Evolutionary conservation across 1,284 basidiomycete species (phyloP).

Genomic region (Phellopilus nigrolimitatus): DNA sequence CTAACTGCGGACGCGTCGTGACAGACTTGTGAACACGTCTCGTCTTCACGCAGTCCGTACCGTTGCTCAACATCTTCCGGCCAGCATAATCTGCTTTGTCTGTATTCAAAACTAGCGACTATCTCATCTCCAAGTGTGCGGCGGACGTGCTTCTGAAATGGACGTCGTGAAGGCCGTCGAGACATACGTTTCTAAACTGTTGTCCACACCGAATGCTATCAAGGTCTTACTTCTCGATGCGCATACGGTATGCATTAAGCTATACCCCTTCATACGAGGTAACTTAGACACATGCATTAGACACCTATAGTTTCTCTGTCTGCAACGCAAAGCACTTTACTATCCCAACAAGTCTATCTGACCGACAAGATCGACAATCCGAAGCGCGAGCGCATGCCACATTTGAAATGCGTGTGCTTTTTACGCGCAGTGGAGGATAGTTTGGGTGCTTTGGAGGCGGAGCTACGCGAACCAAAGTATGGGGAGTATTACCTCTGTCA

Average conservation of each 20-base stretch:
- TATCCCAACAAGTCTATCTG: constrained; percentile 97
- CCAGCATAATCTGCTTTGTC: no score
- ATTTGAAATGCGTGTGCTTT: constrained; percentile 97
- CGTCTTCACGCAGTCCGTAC: background rate
- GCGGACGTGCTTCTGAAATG: constrained; percentile 46
- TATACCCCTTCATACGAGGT: background rate
- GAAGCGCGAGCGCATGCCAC: constrained; percentile 84
- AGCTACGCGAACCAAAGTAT: constrained; percentile 88
- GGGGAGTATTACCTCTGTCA: constrained; percentile 97
- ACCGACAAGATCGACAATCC: constrained; percentile 96
- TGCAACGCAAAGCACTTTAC: constrained; percentile 88
- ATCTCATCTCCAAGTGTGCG: background rate
- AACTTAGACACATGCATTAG: constrained; percentile 37
- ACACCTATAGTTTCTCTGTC: constrained; percentile 97
- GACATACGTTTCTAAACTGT: constrained; percentile 89
- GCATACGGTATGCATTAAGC: constrained; percentile 70
- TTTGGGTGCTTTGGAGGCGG: constrained; percentile 76
- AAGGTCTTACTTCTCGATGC: constrained; percentile 96
- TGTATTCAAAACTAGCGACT: no score
- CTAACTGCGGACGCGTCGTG: background rate
- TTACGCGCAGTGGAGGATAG: constrained; percentile 79
- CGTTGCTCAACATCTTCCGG: background rate
- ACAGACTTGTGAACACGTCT: background rate
- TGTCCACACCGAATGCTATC: constrained; percentile 85
- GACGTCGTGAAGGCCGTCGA: constrained; percentile 95